Evolutionary conservation across 1,284 basidiomycete genomes (phyloP), one percentile per base, ranked within the genome.

Genomic region (Gomphus sp.): DNA sequence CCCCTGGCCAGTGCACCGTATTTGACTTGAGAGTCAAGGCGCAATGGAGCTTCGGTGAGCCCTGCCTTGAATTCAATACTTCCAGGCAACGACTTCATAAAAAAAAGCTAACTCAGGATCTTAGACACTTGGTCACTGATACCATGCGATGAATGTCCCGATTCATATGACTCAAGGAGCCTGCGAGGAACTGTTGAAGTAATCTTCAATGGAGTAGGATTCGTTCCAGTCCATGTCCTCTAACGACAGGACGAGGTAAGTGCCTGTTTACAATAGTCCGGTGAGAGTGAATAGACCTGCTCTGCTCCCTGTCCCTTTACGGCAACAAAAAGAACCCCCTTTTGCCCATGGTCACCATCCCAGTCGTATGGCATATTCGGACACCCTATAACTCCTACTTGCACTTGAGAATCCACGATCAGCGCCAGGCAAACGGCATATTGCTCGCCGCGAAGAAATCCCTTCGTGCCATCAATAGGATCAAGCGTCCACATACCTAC

Each of bases 21-120:
- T 74, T 99, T 99, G 8, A 94, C 94, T 73, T 98, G 96, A 70
- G 90, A 93, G 71, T 99, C 97, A 93, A 99, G 98, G 33, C 93
- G 80, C n/a, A 88, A 77, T 47, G 91, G 81, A 18, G 78, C 68
- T 36, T 79, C 75, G 10, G 82, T 82, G 61, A 96, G 82, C 14
- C 80, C 57, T 58, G 45, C 18, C 10, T 16, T 36, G 12, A 10
- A n/a, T 16, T 44, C 10, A 18, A 39, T 34, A 31, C 54, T 12
- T 8, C 5, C 11, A 25, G 25, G 12, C 10, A 39, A 53, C 8
- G 9, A 14, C 11, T 18, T 11, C 11, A 43, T 16, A 28, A 45
- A 55, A 47, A 10, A 6, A 22, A 44, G 39, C 57, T n/a, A 41
- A 58, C 57, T 80, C 33, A 98, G 77, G 3, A 89, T 67, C 55